Evolutionary conservation across 2,329 filamentous ascomycete genomes (phyloP), one percentile per base, ranked within the genome.

Genomic region (Ceratocystiopsis brevicomis): DNA sequence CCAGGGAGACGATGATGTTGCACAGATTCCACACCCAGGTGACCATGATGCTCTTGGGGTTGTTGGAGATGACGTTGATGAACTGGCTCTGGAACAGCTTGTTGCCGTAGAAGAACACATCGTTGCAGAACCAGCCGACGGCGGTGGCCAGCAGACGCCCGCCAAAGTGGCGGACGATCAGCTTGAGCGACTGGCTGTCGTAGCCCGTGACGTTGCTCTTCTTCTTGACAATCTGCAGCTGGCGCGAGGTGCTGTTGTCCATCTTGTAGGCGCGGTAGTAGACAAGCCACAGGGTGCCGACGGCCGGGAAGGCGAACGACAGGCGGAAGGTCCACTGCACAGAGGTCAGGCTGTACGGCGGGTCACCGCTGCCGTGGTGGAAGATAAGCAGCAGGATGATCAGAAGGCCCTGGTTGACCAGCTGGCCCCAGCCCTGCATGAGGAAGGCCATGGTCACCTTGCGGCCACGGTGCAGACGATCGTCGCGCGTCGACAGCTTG

Each of bases 361-460:
- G 75, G 44, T 76, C 71, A 40, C 81, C 81, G 47, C 67, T 69
- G 45, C 81, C 81, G 55, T 78, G 76, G 69, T 93, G 85, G 73
- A 94, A 90, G 63, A 88, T 81, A 53, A 92, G 69, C 46, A 95
- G 73, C 41, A 92, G 68, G 43, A 94, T 59, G 55, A 96, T 94
- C 49, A 96, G 72, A 45, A 93, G 63, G 53, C 81, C 79, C 63
- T 95, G 88, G 73, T 96, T 96, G 67, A 83, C 68, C 59, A 94
- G 83, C 61, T 96, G 88, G 51, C 88, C 88, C 88, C 88, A 96
- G 44, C 88, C 88, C 63, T 96, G 88, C 88, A 96, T 95, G 62
- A 96, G 63, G 67, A 96, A 96, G 46, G 88, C 87, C 60, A 81
- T 85, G 51, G 86, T 94, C 58, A 95, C 88, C 61, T 93, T 93